Evolutionary conservation across 2,329 filamentous ascomycete genomes (phyloP), one percentile per base, ranked within the genome.

Genomic region (Fusarium devonianum): DNA sequence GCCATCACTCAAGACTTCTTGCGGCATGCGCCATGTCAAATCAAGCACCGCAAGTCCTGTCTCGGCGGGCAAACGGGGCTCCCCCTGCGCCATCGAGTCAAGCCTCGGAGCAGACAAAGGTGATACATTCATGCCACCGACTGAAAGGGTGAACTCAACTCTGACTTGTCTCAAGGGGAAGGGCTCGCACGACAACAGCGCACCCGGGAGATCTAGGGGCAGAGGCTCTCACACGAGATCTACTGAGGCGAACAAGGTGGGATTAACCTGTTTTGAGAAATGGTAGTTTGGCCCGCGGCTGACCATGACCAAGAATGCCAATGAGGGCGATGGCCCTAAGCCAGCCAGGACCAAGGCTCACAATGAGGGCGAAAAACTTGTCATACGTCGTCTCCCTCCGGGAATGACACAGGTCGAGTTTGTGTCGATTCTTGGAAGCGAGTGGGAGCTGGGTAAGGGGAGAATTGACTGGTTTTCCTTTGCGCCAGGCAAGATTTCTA

Each of bases 401-500:
- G 90, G 88, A 7, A 79, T 99, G 69, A 95, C 89, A 0, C 83
- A 90, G 65, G 72, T 80, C 1, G 94, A 99, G 66, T 93, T 95
- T 56, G 78, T 86, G 63, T 71, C 75, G 11, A 79, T 85, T 7
- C 70, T 97, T 10, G 92, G 92, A 4, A 80, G 86, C 2, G 87
- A 92, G 37, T 97, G 93, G 93, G 89, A 86, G 65, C 65, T 82
- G 4, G 89, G 89, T n/a, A 83, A 82, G 36, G 91, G 90, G 22
- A 94, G 87, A 68, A 84, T 95, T 10, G 92, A 96, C 69, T 97
- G 90, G 90, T 78, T 89, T 59, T 81, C 81, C 37, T 99, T 77
- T 58, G 71, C 73, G 6, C 62, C 71, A 2, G 82, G 82, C 49
- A 96, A 96, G 69, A 78, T 93, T 33, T 92, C 92, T 2, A 88